Evolutionary conservation across 176 grass and related monocot species (phyloP).

Genomic region (Saccharum spontaneum): DNA sequence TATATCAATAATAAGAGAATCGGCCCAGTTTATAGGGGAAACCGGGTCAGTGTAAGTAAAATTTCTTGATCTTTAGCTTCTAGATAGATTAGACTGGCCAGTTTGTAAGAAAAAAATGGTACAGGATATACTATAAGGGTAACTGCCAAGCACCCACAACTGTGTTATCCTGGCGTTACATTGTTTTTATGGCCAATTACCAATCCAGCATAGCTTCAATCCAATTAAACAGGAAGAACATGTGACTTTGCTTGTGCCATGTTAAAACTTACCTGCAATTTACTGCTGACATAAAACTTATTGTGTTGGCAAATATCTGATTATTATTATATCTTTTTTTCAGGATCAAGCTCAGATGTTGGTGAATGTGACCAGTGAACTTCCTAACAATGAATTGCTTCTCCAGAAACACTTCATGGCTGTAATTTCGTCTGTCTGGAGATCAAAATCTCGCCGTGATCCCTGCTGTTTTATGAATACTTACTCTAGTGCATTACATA

Average conservation of each 20-base stretch:
- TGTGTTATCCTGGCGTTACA: background rate
- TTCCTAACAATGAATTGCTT: slow-evolving; percentile 84
- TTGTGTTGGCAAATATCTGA: slow-evolving; percentile 5
- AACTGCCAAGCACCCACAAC: background rate
- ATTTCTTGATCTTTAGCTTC: background rate
- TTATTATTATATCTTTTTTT: slow-evolving; percentile 24
- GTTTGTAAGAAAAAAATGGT: background rate
- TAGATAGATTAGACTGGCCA: background rate
- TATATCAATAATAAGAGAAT: background rate
- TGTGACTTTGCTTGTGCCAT: background rate
- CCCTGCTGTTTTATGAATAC: slow-evolving; percentile 18
- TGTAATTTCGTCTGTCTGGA: slow-evolving; percentile 94
- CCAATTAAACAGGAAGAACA: background rate
- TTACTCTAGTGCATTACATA: slow-evolving; percentile 31
- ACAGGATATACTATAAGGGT: background rate
- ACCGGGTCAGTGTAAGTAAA: background rate
- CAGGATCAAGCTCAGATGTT: slow-evolving; percentile 92
- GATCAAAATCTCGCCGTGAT: slow-evolving; percentile 60
- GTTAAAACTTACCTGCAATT: background rate
- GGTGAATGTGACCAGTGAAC: slow-evolving; percentile 78
- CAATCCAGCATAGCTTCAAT: slow-evolving; percentile 14
- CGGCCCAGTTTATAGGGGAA: background rate
- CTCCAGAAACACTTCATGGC: slow-evolving; percentile 94
- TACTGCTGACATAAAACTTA: slow-evolving; percentile 5
- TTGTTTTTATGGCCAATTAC: background rate